These are phyloP conservation scores for Asterophora parasitica DNA, from an alignment of 768 basidiomycete genomes.

Conservation along the genomic window DNA sequence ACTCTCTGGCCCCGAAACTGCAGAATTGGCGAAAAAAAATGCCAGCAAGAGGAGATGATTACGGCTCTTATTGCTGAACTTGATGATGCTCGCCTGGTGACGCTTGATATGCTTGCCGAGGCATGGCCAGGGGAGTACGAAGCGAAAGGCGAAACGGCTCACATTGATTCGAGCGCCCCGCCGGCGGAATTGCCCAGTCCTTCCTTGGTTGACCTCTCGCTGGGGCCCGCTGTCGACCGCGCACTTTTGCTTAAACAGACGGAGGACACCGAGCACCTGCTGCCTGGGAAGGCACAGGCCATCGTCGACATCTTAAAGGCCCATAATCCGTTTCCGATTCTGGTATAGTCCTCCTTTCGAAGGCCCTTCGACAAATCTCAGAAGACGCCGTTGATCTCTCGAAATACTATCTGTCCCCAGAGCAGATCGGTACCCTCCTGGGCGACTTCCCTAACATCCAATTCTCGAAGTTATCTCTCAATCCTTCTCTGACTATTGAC, in stretches of 20 bases:
- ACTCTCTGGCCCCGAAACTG: conserved; percentile 7
- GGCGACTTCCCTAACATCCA: conserved; percentile 8
- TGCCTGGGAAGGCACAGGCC: conserved; percentile 22
- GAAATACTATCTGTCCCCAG: conserved; percentile 16
- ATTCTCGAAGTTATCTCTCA: conserved; percentile 24
- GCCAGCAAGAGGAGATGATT: conserved; percentile 11
- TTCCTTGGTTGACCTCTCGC: conserved; percentile 22
- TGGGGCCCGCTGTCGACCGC: conserved; percentile 22
- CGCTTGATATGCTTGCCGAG: conserved; percentile 18
- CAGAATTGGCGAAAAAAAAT: background rate
- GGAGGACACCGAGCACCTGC: conserved; percentile 20
- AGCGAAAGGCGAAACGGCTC: background rate
- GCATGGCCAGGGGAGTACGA: conserved; percentile 23
- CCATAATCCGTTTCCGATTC: conserved; percentile 22
- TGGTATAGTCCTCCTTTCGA: conserved; percentile 21
- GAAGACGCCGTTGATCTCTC: conserved; percentile 22
- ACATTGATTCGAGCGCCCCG: conserved; percentile 10
- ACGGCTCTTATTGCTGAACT: conserved; percentile 12
- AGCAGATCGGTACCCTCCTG: conserved; percentile 20
- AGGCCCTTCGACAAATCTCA: conserved; percentile 13
- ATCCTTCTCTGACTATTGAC: conserved; percentile 19
- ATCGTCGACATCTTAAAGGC: conserved; percentile 18
- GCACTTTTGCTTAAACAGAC: conserved; percentile 20
- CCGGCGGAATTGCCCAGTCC: conserved; percentile 12
- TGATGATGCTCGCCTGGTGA: conserved; percentile 14